Percentiles rank a stretch among this genome's conserved stretches.
Conservation (phyloP, 225 moss, liverwort and hornwort genomes). For the Pleurozium schreberi region DNA sequence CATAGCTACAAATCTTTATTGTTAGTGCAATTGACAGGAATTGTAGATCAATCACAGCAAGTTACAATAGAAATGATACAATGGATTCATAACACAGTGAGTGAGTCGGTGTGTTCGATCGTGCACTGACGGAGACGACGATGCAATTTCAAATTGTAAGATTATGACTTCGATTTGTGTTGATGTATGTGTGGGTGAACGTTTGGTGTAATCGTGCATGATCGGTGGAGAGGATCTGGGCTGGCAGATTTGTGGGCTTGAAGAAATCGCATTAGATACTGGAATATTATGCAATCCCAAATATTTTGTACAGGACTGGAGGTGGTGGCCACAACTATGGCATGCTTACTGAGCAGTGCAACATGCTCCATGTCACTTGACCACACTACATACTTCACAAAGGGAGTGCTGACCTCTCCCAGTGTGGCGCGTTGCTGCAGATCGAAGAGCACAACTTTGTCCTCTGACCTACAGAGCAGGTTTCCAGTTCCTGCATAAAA, state of each 20-base stretch:
- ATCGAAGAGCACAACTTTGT: slow-evolving; percentile 90
- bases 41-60: background rate
- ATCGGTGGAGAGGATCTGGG: background rate
- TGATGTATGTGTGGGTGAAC: background rate
- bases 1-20: background rate
- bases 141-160: background rate
- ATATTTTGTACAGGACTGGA: background rate
- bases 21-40: background rate
- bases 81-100: background rate
- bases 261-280: background rate
- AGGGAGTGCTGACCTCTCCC: slow-evolving; percentile 81
- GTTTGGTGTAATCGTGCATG: background rate
- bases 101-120: background rate
- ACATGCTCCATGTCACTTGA: slow-evolving; percentile 93
- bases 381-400: slow-evolving; percentile 96
- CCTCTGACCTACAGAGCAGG: slow-evolving; percentile 88
- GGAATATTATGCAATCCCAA: background rate
- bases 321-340: slow-evolving; percentile 79
- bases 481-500: slow-evolving; percentile 95
- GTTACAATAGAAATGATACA: too few relatives aligned
- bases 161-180: background rate
- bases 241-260: background rate
- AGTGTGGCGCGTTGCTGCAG: slow-evolving; percentile 81
- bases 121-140: background rate
- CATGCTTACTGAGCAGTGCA: slow-evolving; percentile 90